phyloP scores from a whole-genome alignment of 1,139 yeast genomes.

The Torulaspora globosa region DNA sequence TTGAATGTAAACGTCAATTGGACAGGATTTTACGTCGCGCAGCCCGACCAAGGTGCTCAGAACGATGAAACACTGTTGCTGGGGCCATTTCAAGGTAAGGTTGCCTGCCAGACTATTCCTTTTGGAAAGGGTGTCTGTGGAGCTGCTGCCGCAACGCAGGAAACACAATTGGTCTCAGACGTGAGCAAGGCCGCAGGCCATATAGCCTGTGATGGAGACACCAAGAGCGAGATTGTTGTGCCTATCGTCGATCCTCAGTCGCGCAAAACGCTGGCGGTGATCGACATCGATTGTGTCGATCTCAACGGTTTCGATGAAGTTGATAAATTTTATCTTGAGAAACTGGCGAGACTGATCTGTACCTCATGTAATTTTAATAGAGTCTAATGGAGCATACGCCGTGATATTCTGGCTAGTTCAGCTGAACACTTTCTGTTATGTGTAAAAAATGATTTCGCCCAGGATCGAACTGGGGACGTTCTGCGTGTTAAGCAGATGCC shows the following conservation, averaged over 20 bases:
- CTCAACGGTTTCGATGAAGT: constrained; percentile 59
- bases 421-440: background rate
- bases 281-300: constrained; percentile 78
- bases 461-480: constrained; percentile 99
- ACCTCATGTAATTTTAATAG: constrained; percentile 35
- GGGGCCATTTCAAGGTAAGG: constrained; percentile 96
- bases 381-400: background rate
- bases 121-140: constrained; percentile 93
- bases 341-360: constrained; percentile 50
- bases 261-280: constrained; percentile 59
- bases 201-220: constrained; percentile 95
- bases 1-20: constrained; percentile 65
- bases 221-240: constrained; percentile 88
- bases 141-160: constrained; percentile 54
- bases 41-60: constrained; percentile 1
- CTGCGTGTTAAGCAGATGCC: constrained; percentile 99
- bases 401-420: background rate
- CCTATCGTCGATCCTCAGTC: constrained; percentile 53
- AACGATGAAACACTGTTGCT: constrained; percentile 51
- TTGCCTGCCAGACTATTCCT: constrained; percentile 80
- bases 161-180: constrained; percentile 71
- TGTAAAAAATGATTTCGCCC: constrained; percentile 75
- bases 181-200: constrained; percentile 84
- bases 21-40: constrained; percentile 79
- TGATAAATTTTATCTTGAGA: constrained; percentile 60